Evolutionary conservation across 2,329 filamentous ascomycete genomes (phyloP), one percentile per base, ranked within the genome.

Genomic region (Ascochyta lentis): DNA sequence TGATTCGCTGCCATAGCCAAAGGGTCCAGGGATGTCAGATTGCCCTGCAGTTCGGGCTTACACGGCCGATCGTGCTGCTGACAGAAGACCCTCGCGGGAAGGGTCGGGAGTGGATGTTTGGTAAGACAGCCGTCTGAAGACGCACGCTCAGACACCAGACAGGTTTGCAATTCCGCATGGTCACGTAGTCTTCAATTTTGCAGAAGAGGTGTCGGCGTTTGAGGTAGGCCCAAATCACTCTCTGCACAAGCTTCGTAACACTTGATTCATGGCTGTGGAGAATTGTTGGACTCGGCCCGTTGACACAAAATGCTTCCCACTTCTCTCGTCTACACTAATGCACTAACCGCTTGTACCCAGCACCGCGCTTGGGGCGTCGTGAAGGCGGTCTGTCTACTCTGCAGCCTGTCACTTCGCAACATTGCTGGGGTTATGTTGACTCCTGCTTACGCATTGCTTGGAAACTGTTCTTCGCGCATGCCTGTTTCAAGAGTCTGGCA

Each of bases 31-130:
- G 37, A 39, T 43, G 38, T 40, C 43, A 51, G 33, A 43, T 43
- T 56, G 53, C 48, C 53, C 47, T 56, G 47, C 53, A 51, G 38
- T 38, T 39, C 53, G 53, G 53, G 15, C 42, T 47, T 27, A 24
- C 42, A 50, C 53, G 53, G 47, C 35, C 42, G 41, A 55, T 50
- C 35, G 19, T 42, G 40, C 50, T 54, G 50, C 44, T 44, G 26
- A 24, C 16, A 38, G n/a, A 41, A 16, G 15, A 29, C 40, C 46
- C 31, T 49, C 43, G 37, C 47, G 47, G 53, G 41, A 45, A 37
- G 41, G 26, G 12, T 35, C 52, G 52, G 52, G 45, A 40, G n/a
- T 22, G 24, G 7, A 26, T 24, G 35, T 54, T 22, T 54, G 40
- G 38, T 45, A 45, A 54, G 39, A 44, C 33, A 37, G 27, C 15